Evolutionary conservation across 441 rosid species (phyloP).

Genomic region (Erodium chrysanthum): DNA sequence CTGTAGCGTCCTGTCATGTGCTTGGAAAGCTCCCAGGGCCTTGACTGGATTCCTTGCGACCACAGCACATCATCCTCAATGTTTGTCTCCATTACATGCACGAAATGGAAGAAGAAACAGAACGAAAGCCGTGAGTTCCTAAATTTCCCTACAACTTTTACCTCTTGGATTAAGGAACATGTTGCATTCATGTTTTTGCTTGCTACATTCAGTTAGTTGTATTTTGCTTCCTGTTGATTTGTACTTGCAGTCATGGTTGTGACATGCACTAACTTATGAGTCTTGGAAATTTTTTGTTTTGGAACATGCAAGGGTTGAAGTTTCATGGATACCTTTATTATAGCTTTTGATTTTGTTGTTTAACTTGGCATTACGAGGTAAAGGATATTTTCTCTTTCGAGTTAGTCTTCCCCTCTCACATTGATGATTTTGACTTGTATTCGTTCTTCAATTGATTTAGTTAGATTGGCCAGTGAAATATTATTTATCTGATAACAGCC

Average conservation of each 20-base stretch:
- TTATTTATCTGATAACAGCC: background rate
- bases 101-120: conserved; percentile 37
- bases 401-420: background rate
- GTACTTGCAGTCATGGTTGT: background rate
- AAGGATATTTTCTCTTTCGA: background rate
- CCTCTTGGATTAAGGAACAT: background rate
- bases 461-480: background rate
- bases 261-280: background rate
- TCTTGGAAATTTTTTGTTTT: background rate
- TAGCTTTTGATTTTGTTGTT: background rate
- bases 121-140: conserved; percentile 37
- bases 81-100: conserved; percentile 28
- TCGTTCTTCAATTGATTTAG: background rate
- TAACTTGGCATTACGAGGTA: background rate
- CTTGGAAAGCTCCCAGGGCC: conserved; percentile 85
- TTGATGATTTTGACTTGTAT: background rate
- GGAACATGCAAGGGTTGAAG: background rate
- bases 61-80: conserved; percentile 55
- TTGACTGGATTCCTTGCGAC: conserved; percentile 79
- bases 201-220: background rate
- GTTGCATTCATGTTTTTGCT: background rate
- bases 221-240: background rate
- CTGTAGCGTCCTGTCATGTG: conserved; percentile 69
- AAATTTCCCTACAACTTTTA: background rate
- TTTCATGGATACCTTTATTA: background rate